A percentile compares a stretch with the other conserved stretches of the same genome.
Evolutionary conservation across 495 filamentous ascomycete genomes (phyloP).

Genomic region (Neurospora sp.): DNA sequence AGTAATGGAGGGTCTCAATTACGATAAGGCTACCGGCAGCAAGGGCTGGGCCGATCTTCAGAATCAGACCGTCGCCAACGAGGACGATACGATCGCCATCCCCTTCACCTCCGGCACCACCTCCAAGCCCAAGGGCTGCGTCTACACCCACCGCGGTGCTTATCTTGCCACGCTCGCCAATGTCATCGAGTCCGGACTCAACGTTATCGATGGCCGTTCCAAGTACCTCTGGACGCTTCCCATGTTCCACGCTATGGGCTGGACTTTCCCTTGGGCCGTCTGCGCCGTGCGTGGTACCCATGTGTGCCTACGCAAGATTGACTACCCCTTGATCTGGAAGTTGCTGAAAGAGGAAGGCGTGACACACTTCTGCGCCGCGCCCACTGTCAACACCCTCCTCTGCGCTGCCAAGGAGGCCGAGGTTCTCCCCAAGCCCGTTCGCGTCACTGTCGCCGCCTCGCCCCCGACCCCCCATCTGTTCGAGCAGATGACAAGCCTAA

Average conservation of each 20-base stretch:
- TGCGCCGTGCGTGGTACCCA: conserved; percentile 89
- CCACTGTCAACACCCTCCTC: conserved; percentile 90
- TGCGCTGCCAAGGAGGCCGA: conserved; percentile 67
- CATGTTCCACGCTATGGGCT: conserved; percentile 90
- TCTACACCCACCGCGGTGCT: conserved; percentile 78
- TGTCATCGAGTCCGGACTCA: conserved; percentile 79
- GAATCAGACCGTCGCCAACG: conserved; percentile 49
- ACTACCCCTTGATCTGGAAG: conserved; percentile 86
- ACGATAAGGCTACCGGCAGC: conserved; percentile 51
- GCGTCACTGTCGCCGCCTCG: conserved; percentile 85
- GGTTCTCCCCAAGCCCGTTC: conserved; percentile 56
- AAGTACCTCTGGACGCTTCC: conserved; percentile 88
- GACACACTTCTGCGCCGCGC: conserved; percentile 93
- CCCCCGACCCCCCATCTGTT: conserved; percentile 86
- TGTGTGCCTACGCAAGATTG: conserved; percentile 89
- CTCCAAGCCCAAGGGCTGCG: conserved; percentile 83
- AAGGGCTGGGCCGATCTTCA: conserved; percentile 73
- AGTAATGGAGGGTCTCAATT: conserved; percentile 65
- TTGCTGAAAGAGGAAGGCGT: conserved; percentile 74
- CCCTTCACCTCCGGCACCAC: conserved; percentile 91
- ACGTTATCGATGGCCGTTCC: conserved; percentile 54
- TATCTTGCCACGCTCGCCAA: conserved; percentile 83
- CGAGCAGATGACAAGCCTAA: conserved; percentile 75
- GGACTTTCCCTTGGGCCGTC: conserved; percentile 83
- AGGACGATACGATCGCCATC: conserved; percentile 71